Base-by-base conservation (phyloP, 2,329 filamentous ascomycete species). In the Leptographium lundbergii region DNA sequence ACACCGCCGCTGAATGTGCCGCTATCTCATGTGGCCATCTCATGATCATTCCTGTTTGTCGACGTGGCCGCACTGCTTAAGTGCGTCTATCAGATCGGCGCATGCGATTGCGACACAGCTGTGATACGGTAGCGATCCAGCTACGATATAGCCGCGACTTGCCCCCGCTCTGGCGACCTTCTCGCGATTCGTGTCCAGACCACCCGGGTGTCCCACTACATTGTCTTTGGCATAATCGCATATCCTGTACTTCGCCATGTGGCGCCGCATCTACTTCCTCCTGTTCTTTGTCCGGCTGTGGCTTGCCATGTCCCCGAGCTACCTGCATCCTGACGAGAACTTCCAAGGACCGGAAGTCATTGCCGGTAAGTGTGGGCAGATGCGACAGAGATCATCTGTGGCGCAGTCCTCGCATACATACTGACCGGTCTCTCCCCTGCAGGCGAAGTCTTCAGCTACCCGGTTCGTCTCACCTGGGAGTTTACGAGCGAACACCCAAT, bases 291-390 rank as follows among this genome's bases (percentile, higher is more conserved):
- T 96, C 68, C 87, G 94, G 72, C 80, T 97, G 69, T 97, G 92
- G 81, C 92, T 97, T 71, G 92, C 94, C 61, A 76, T 97, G 64
- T 91, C 88, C 63, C 89, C 94, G 61, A 97, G 92, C 78, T 99
- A 99, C 73, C 82, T 99, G 54, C 94, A 99, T 72, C 94, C 94
- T 6, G 94, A 99, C 75, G 94, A 99, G 79, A 94, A 97, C 77
- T 99, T 99, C 69, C 94, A 99, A 75, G 94, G 94, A 42, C 94
- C 94, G 19, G 94, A 99, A 77, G 87, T 97, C 64, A 94, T 97
- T 69, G 91, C 92, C 68, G 92, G 92, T 96, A 82, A 66, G 85
- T 54, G 11, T 22, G 32, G 24, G 13, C n/a, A n/a, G 42, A 6
- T 45, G 42, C 42, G 48, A 51, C 24, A 14, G 2, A 19, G 14